phyloP scores from a whole-genome alignment of 495 filamentous ascomycete species.

The Penicillium herquei region DNA sequence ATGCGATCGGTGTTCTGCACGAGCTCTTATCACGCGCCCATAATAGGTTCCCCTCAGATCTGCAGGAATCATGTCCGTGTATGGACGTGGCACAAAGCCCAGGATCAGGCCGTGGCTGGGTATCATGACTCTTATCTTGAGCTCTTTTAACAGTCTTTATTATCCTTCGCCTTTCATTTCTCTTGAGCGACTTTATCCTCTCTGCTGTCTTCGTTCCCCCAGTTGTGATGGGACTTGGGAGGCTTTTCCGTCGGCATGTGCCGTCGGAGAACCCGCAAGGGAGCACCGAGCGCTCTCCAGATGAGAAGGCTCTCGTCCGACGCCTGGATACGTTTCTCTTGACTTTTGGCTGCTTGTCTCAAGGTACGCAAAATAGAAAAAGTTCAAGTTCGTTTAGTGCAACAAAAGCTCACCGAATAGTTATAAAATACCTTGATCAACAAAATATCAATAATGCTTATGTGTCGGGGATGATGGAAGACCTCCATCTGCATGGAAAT shows the following conservation, averaged over 20 bases:
- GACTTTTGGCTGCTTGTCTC: conserved; percentile 33
- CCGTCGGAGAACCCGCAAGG: not conserved
- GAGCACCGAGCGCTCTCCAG: conserved; percentile 18
- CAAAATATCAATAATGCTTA: conserved; percentile 56
- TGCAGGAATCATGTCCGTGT: not conserved
- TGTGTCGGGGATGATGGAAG: conserved; percentile 37
- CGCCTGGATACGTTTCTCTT: conserved; percentile 30
- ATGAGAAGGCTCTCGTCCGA: conserved; percentile 32
- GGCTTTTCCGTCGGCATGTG: conserved; percentile 14
- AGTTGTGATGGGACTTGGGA: conserved; percentile 19
- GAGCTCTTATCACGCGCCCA: conserved; percentile 13
- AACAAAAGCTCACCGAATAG: conserved; percentile 3
- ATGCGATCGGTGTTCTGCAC: conserved; percentile 7
- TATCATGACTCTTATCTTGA: not conserved
- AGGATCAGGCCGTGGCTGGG: too few species aligned
- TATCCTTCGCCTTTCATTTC: not conserved
- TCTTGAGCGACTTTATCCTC: not conserved
- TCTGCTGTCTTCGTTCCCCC: not conserved
- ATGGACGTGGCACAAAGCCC: not conserved
- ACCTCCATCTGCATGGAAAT: conserved; percentile 44
- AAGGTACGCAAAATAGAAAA: conserved; percentile 15
- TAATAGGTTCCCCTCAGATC: conserved; percentile 11
- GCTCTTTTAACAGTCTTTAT: not conserved
- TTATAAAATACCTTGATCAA: conserved; percentile 57
- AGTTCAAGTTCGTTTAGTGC: not conserved